Conservation (phyloP, 148 eudicot species). For the Rhododendron kiyosumense region DNA sequence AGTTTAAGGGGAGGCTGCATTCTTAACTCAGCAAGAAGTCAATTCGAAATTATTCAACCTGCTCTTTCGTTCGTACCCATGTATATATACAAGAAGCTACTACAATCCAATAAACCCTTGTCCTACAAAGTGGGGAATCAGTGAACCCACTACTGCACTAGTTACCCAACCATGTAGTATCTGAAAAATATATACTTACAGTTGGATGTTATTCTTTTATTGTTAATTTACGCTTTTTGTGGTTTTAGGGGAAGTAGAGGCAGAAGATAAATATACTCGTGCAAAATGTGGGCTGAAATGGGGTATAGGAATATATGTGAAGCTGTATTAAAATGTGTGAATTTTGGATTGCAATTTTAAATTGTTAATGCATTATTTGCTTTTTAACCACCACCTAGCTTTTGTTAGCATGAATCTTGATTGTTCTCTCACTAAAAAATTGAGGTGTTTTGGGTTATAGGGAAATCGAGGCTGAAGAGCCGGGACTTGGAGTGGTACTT, state of each 20-base stretch:
- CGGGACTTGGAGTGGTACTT: constrained; percentile 95
- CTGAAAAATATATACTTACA: background rate
- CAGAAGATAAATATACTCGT: background rate
- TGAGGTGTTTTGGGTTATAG: constrained; percentile 22
- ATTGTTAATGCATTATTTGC: background rate
- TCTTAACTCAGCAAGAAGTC: background rate
- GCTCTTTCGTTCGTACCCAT: background rate
- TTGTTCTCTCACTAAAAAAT: background rate
- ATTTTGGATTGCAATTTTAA: background rate
- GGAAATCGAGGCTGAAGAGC: constrained; percentile 67
- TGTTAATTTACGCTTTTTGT: background rate
- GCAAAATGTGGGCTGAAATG: background rate
- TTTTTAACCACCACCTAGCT: background rate
- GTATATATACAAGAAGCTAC: background rate
- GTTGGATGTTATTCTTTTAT: background rate
- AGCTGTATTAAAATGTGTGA: background rate
- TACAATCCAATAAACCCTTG: background rate
- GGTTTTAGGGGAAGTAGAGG: background rate
- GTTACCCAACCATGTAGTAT: background rate
- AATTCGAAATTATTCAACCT: background rate
- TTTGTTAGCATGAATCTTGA: background rate
- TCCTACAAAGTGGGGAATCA: background rate
- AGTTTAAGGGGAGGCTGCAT: background rate
- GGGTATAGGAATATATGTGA: background rate
- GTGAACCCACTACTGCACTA: background rate